phyloP scores from a whole-genome alignment of 495 filamentous ascomycete species.

The Annulohypoxylon nitens region DNA sequence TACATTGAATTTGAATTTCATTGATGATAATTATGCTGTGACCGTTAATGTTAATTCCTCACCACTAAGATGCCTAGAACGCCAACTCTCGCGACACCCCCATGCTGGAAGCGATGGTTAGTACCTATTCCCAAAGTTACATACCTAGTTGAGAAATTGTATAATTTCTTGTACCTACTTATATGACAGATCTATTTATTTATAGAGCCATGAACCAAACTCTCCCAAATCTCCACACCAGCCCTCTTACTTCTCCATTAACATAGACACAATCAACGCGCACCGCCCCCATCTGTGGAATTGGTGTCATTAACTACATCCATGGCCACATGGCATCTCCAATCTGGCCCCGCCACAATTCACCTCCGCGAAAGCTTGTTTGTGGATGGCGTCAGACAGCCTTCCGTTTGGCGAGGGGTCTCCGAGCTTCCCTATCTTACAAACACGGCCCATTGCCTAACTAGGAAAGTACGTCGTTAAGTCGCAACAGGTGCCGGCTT shows the following conservation, averaged over 20 bases:
- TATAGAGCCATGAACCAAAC: not conserved
- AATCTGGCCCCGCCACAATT: not conserved
- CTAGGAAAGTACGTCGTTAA: not conserved
- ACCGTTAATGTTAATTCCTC: too few relatives aligned
- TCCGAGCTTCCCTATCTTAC: not conserved
- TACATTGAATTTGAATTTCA: too few relatives aligned
- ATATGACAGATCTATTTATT: slow-evolving; percentile 3
- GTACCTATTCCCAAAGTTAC: not conserved
- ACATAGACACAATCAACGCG: not conserved
- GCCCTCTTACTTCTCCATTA: not conserved
- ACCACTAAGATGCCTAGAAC: not conserved
- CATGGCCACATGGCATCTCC: not conserved
- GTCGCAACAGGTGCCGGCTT: not conserved
- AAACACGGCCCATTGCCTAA: not conserved
- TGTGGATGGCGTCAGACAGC: slow-evolving; percentile 15
- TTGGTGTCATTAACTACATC: not conserved
- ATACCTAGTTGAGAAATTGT: not conserved
- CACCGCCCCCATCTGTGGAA: not conserved
- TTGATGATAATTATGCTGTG: too few relatives aligned
- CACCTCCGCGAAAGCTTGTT: not conserved
- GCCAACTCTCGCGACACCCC: not conserved
- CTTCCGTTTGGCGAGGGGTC: not conserved
- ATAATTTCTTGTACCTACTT: not conserved
- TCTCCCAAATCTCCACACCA: not conserved
- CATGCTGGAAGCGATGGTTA: not conserved